Percentiles rank a stretch among this genome's conserved stretches.
These are phyloP conservation scores for Curvularia spicifera DNA, from an alignment of 2,329 filamentous ascomycete genomes.

Conservation along the genomic window DNA sequence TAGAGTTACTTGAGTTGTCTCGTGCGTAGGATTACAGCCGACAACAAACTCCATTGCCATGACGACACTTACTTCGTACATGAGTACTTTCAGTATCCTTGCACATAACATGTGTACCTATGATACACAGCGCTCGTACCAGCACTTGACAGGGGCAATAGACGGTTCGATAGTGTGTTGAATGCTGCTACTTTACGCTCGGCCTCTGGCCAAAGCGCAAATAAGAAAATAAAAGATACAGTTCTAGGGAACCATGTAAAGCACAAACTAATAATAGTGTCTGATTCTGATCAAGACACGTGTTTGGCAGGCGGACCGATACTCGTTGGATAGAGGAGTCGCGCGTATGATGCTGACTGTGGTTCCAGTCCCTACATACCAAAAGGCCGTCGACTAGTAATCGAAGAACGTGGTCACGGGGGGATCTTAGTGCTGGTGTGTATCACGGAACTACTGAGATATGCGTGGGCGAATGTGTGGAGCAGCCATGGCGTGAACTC, in stretches of 20 bases:
- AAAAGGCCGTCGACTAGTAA: not conserved
- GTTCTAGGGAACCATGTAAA: not conserved
- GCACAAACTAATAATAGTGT: not conserved
- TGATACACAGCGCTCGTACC: not conserved
- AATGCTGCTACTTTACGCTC: slow-evolving; percentile 1
- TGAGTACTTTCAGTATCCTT: not conserved
- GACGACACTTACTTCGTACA: not conserved
- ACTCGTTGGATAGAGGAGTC: not conserved
- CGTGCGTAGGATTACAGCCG: not conserved
- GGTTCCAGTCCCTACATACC: not conserved
- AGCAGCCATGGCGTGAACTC: slow-evolving; percentile 5
- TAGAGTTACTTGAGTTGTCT: not conserved
- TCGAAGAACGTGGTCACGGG: not conserved
- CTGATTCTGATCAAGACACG: not conserved
- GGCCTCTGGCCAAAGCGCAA: not conserved
- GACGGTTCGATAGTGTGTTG: not conserved
- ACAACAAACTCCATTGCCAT: not conserved
- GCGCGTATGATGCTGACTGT: not conserved
- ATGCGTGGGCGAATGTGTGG: not conserved
- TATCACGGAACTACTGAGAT: not conserved
- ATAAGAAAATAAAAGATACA: not conserved
- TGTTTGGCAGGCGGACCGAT: not conserved
- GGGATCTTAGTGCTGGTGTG: no score
- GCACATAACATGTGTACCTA: not conserved
- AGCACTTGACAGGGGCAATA: not conserved